Percentiles rank a stretch among this genome's conserved stretches.
Conservation (phyloP, 1,284 basidiomycete genomes). For the Thelephora terrestris region DNA sequence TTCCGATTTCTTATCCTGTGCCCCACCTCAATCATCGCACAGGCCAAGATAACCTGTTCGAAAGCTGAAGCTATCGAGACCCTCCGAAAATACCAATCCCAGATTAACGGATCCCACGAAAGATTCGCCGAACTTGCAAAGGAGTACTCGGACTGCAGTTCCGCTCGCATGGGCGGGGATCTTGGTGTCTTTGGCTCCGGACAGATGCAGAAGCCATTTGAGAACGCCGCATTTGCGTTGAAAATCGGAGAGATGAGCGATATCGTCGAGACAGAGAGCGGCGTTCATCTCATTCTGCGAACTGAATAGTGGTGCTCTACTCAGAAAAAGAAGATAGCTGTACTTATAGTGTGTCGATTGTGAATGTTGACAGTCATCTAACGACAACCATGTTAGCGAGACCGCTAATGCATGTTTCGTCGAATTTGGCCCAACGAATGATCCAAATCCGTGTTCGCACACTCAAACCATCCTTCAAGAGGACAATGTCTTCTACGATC, state of each 20-base stretch:
- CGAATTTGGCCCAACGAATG: no score
- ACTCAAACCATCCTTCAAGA: no score
- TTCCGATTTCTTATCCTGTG: not conserved
- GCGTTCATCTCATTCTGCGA: conserved; percentile 91
- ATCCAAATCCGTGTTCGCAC: no score
- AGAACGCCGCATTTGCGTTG: conserved; percentile 81
- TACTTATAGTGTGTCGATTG: no score
- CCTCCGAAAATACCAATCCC: conserved; percentile 50
- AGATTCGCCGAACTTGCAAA: conserved; percentile 72
- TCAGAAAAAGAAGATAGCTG: not conserved
- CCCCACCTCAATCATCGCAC: conserved; percentile 2
- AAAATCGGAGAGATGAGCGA: conserved; percentile 80
- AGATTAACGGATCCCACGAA: conserved; percentile 48
- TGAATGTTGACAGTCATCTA: no score
- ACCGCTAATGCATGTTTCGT: no score
- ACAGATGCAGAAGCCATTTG: conserved; percentile 98
- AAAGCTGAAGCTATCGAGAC: conserved; percentile 83
- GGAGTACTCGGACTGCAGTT: conserved; percentile 81
- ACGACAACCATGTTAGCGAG: no score
- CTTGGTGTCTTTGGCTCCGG: conserved; percentile 79
- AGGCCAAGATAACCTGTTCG: conserved; percentile 81
- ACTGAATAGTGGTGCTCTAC: conserved; percentile 48
- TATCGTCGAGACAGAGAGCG: conserved; percentile 86
- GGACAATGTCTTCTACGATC: conserved; percentile 15
- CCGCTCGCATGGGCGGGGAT: conserved; percentile 73